These are phyloP conservation scores for Suhomyces bokatorum DNA, from an alignment of 1,139 yeast species.

Conservation along the genomic window DNA sequence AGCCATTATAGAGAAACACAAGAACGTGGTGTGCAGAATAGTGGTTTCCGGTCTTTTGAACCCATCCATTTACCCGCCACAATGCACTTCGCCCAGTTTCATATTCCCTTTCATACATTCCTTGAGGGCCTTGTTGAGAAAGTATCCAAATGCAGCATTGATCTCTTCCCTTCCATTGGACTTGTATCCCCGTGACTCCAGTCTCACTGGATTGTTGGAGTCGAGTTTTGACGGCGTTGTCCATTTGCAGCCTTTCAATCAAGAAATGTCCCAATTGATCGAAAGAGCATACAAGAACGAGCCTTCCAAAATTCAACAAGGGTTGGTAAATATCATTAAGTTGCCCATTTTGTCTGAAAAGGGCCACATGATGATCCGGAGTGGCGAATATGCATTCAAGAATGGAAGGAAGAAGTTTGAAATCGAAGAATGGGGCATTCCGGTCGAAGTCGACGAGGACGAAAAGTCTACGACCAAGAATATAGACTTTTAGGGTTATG, in stretches of 20 bases:
- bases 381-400: slow-evolving; percentile 82
- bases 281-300: slow-evolving; percentile 69
- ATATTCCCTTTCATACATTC: slow-evolving; percentile 65
- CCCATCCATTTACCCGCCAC: slow-evolving; percentile 72
- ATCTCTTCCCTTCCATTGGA: slow-evolving; percentile 62
- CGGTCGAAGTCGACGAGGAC: slow-evolving; percentile 75
- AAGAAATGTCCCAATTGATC: slow-evolving; percentile 63
- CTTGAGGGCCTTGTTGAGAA: slow-evolving; percentile 55
- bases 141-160: slow-evolving; percentile 50
- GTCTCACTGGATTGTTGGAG: slow-evolving; percentile 57
- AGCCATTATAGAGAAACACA: slow-evolving; percentile 34
- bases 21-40: slow-evolving; percentile 57
- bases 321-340: slow-evolving; percentile 74
- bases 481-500: slow-evolving; percentile 31
- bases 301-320: slow-evolving; percentile 82
- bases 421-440: slow-evolving; percentile 91
- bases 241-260: slow-evolving; percentile 81
- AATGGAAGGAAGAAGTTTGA: slow-evolving; percentile 82
- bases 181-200: slow-evolving; percentile 57
- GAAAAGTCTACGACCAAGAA: slow-evolving; percentile 27
- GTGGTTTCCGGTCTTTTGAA: slow-evolving; percentile 75
- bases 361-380: slow-evolving; percentile 76
- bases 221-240: slow-evolving; percentile 66
- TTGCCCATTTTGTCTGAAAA: slow-evolving; percentile 71
- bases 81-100: slow-evolving; percentile 46